phyloP scores from a whole-genome alignment of 805 yeast species.

The Yamadazyma philogaea region DNA sequence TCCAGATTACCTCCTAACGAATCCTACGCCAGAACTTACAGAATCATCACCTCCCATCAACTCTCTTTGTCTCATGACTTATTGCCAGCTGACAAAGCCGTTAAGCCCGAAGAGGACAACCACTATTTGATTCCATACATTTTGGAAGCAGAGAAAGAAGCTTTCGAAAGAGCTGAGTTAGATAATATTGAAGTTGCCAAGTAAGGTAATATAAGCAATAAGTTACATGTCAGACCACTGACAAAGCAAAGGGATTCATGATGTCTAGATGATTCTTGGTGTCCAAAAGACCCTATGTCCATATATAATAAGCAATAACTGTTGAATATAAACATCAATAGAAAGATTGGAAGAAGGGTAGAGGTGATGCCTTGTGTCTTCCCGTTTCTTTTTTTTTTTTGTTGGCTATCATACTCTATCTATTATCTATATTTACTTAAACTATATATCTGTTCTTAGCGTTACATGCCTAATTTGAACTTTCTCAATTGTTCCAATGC shows the following conservation, averaged over 20 bases:
- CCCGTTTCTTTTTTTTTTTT: no score
- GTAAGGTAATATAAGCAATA: neutral
- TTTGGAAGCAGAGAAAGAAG: slow-evolving; percentile 92
- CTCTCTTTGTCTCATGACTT: slow-evolving; percentile 77
- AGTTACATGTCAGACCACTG: neutral
- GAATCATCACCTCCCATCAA: slow-evolving; percentile 92
- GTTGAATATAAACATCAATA: neutral
- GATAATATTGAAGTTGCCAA: slow-evolving; percentile 61
- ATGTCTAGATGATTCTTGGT: neutral
- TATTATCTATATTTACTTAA: neutral
- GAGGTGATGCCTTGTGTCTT: neutral
- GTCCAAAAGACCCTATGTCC: neutral
- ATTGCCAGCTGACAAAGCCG: slow-evolving; percentile 75
- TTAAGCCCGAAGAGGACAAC: slow-evolving; percentile 74
- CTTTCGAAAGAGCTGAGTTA: slow-evolving; percentile 79
- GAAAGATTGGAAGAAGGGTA: neutral
- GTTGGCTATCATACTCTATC: neutral
- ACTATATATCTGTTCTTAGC: neutral
- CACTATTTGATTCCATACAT: slow-evolving; percentile 86
- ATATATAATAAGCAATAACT: neutral
- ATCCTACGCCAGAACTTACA: slow-evolving; percentile 85
- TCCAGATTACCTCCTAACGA: slow-evolving; percentile 82
- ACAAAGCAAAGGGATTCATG: no score
- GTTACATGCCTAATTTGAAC: slow-evolving; percentile 48
- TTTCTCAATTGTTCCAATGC: slow-evolving; percentile 66